These are phyloP conservation scores for Penicillium sp. DNA, from an alignment of 2,329 filamentous ascomycete genomes.

Conservation along the genomic window DNA sequence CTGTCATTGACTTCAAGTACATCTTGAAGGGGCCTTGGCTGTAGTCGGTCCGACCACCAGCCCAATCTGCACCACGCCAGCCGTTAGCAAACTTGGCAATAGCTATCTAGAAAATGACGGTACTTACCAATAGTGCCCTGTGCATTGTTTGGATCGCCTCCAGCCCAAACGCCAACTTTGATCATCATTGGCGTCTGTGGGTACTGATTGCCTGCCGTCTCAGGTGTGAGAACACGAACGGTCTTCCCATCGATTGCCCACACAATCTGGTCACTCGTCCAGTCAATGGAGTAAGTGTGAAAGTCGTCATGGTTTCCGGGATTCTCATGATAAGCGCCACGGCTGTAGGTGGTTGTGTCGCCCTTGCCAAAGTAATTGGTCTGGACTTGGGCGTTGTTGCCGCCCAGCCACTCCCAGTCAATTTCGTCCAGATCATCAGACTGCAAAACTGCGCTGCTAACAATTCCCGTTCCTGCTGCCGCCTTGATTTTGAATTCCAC, in stretches of 20 bases:
- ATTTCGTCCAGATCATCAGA: constrained; percentile 94
- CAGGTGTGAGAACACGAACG: constrained; percentile 69
- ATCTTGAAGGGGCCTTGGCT: constrained; percentile 78
- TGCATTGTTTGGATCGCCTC: constrained; percentile 76
- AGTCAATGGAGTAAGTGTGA: constrained; percentile 87
- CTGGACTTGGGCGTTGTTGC: constrained; percentile 73
- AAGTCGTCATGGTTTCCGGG: constrained; percentile 67
- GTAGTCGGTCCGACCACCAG: constrained; percentile 81
- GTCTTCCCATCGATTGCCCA: constrained; percentile 80
- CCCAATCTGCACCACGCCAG: constrained; percentile 59
- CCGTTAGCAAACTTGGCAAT: background rate
- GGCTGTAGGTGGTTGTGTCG: constrained; percentile 76
- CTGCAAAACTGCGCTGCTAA: constrained; percentile 85
- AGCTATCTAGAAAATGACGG: background rate
- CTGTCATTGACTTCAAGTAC: constrained; percentile 69
- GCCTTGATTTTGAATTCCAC: constrained; percentile 82
- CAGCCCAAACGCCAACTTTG: constrained; percentile 88
- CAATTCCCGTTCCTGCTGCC: constrained; percentile 84
- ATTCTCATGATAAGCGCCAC: constrained; percentile 73
- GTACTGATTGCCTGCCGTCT: constrained; percentile 71
- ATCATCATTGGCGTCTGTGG: constrained; percentile 95
- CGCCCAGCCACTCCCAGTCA: constrained; percentile 93
- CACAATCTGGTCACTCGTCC: constrained; percentile 78
- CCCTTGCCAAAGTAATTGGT: constrained; percentile 98
- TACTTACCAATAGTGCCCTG: constrained; percentile 69